Conservation (phyloP, 257 asterid genomes). For the Henckelia pumila region DNA sequence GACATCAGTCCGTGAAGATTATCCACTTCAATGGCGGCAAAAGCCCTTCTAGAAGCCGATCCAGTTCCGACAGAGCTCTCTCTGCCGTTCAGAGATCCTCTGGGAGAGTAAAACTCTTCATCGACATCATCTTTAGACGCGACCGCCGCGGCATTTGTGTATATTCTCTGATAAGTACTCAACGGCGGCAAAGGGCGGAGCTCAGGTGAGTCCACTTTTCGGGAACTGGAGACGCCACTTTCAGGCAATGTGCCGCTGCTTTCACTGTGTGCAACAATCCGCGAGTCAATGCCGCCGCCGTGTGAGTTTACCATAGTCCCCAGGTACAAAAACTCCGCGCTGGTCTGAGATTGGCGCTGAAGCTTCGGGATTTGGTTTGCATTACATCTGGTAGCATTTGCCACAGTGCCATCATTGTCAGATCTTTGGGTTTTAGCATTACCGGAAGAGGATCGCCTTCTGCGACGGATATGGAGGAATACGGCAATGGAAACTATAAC, state of each 20-base stretch:
- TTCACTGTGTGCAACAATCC: constrained; percentile 24
- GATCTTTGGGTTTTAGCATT: constrained; percentile 59
- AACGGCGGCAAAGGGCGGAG: constrained; percentile 87
- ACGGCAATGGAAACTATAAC: constrained; percentile 50
- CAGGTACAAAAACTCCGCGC: constrained; percentile 85
- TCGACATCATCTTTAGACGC: constrained; percentile 50
- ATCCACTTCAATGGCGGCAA: constrained; percentile 47
- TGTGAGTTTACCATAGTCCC: constrained; percentile 87
- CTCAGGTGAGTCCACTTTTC: constrained; percentile 83
- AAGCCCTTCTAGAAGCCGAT: constrained; percentile 65
- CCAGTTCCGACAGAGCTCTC: constrained; percentile 64
- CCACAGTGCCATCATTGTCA: constrained; percentile 38
- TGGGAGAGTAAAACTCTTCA: constrained; percentile 77
- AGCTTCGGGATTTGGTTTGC: constrained; percentile 59
- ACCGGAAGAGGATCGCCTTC: constrained; percentile 26
- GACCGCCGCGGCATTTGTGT: constrained; percentile 37
- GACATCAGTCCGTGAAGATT: constrained; percentile 51
- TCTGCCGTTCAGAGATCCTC: constrained; percentile 60
- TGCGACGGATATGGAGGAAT: constrained; percentile 52
- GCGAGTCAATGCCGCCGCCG: constrained; percentile 31
- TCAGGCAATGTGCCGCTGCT: constrained; percentile 24
- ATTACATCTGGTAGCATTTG: constrained; percentile 24
- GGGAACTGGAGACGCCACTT: constrained; percentile 30
- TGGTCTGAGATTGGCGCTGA: constrained; percentile 76
- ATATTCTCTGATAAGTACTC: constrained; percentile 29